Evolutionary conservation across 2,329 filamentous ascomycete genomes (phyloP).

Genomic region (Talaromyces sp.): DNA sequence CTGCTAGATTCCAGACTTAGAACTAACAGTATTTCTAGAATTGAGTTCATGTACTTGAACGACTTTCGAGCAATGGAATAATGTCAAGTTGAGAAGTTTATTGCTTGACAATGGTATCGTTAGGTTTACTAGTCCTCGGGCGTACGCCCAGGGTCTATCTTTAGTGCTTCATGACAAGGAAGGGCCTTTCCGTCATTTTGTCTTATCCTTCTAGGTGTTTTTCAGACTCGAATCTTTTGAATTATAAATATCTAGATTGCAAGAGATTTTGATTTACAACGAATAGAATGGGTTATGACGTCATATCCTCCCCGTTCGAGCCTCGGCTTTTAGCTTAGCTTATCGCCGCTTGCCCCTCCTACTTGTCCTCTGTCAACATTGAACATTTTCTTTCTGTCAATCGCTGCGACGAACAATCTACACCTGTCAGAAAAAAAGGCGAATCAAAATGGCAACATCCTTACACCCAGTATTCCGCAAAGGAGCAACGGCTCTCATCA

Average conservation of each 20-base stretch:
- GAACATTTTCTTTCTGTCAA: neutral
- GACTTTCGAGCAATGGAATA: too few species aligned
- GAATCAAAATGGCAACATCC: neutral
- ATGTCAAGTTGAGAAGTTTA: too few species aligned
- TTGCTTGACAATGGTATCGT: neutral
- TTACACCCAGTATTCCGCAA: conserved; percentile 13
- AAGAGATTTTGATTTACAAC: too few species aligned
- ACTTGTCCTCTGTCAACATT: neutral
- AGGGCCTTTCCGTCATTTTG: too few species aligned
- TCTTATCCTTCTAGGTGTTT: too few species aligned
- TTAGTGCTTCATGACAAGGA: too few species aligned
- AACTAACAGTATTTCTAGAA: neutral
- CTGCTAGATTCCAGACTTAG: neutral
- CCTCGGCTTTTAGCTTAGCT: neutral
- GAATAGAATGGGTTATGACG: neutral
- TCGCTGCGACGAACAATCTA: neutral
- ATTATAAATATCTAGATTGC: too few species aligned
- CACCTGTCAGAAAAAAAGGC: neutral
- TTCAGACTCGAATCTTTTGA: too few species aligned
- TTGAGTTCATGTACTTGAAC: too few species aligned
- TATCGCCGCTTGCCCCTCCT: conserved; percentile 4
- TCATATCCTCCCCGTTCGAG: neutral
- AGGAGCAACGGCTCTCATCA: conserved; percentile 18
- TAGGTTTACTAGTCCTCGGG: too few species aligned
- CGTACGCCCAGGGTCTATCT: too few species aligned